Base-by-base conservation (phyloP, 495 filamentous ascomycete genomes). In the Hyphodiscus hymeniophilus region DNA sequence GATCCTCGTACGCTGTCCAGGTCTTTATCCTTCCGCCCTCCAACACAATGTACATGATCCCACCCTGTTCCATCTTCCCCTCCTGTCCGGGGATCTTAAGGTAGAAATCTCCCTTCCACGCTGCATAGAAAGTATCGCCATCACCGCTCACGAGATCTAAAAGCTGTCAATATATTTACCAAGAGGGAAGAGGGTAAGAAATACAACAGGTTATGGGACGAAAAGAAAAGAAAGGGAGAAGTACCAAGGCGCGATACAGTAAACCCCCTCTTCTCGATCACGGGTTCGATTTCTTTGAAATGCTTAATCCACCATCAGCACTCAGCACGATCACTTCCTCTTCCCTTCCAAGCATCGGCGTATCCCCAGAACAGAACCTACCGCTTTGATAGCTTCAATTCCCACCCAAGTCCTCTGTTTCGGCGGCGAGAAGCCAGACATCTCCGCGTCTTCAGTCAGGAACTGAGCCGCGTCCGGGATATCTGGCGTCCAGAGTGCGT, bases 1-100 rank as follows among this genome's bases (percentile, higher is more conserved):
- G 46, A 41, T 48, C 46, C 38, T 48, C 46, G 42, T 48, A 48
- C 46, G 34, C 42, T 6, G 46, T 48, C 46, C 46, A 48, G 34
- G 34, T 17, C 33, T 28, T 13, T n/a, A 48, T 13, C 46, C 42
- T 48, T 41, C 46, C 46, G 24, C 34, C 17, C 26, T 48, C 42
- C 16, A 18, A 26, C 10, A 48, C 46, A 23, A 23, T 33, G 42
- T 48, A 38, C 13, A 42, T 33, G 28, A 48, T 48, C 36, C 46
- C 46, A 42, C 36, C 13, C 23, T 20, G 7, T 22, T 20, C 15
- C 46, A 48, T 48, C 36, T 22, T 15, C 2, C 15, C 26, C 23
- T 45, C 43, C 28, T 35, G 46, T 3, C 46, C 46, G 13, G 46
- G 46, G 38, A 48, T 41, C 46, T 48, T 48, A 7, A 48, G 1